A percentile compares a stretch with the other conserved stretches of the same genome.
Evolutionary conservation across 2,329 filamentous ascomycete species (phyloP).

Genomic region (Fusarium pseudoanthophilum): DNA sequence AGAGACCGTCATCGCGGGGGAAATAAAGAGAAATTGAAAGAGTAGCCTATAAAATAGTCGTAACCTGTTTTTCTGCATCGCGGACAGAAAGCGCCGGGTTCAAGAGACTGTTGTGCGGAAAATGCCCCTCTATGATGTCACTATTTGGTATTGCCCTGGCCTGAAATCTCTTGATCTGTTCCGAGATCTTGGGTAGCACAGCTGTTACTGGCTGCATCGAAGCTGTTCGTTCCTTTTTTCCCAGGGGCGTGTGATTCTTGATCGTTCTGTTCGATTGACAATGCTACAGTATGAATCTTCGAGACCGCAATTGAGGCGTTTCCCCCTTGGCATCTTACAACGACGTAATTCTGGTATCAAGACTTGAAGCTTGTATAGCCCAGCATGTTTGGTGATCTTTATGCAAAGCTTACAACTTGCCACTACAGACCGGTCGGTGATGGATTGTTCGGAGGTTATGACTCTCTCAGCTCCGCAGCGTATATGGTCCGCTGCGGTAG

Average conservation of each 20-base stretch:
- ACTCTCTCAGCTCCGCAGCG: background rate
- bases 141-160: slow-evolving; percentile 1
- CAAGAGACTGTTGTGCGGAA: background rate
- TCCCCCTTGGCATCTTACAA: slow-evolving; percentile 2
- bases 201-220: slow-evolving; percentile 1
- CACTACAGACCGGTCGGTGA: background rate
- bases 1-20: slow-evolving; percentile 8
- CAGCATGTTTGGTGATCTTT: background rate
- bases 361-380: background rate
- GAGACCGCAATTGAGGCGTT: background rate
- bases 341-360: slow-evolving; percentile 23
- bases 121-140: slow-evolving; percentile 34
- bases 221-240: background rate
- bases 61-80: slow-evolving; percentile 31
- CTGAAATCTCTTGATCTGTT: slow-evolving; percentile 25
- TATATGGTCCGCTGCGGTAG: background rate
- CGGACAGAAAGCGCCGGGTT: background rate
- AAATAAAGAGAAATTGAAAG: background rate
- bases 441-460: background rate
- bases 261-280: background rate
- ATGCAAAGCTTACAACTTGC: slow-evolving; percentile 7
- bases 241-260: slow-evolving; percentile 4
- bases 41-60: background rate
- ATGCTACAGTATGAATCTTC: slow-evolving; percentile 13
- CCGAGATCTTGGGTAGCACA: slow-evolving; percentile 32